Base-by-base conservation (phyloP, 768 basidiomycete species). In the Hysterangium stoloniferum region DNA sequence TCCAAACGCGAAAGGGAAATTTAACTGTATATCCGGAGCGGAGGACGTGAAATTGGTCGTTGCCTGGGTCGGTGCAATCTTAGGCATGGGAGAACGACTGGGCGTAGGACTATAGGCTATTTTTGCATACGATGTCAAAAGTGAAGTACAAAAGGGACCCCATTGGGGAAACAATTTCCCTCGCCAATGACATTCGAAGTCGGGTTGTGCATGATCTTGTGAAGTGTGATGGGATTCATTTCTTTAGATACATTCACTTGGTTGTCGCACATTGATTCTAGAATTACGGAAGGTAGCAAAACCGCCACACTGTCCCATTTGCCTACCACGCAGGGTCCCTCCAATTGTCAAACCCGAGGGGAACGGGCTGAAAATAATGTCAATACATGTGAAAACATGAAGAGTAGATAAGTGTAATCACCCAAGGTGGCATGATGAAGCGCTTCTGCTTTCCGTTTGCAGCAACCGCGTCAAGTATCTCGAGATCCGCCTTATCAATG, bases 381-480 rank as follows among this genome's bases (percentile, higher is more conserved):
- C 28, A 11, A 7, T 11, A 27, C 6, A 13, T 11, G 12, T 12
- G 22, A 32, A 27, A 11, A 11, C 42, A 11, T 11, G 29, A 33
- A 6, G 41, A 19, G 15, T 24, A 5, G 44, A 17, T 24, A 20
- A 24, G 25, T 31, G 44, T 46, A 75, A 79, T 58, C 64, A 82
- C 82, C 82, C 83, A 86, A 13, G 76, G 74, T 25, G 82, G 84
- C 59, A 70, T 80, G 61, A 84, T 70, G 31, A 54, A 73, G 70
- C 82, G 73, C 61, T 74, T 78, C 71, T 85, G 83, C 62, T 84
- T 84, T 41, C 82, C 82, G 40, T 64, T 59, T 20, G 73, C 73
- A 7, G 71, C 74, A 27, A 54, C 38, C 15, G 67, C 69, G 58
- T 86, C 82, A 17, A 86, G 71, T 44, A 60, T 60, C 52, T 68